Evolutionary conservation across 441 rosid genomes (phyloP).

Genomic region (Gossypium schwendimanii): DNA sequence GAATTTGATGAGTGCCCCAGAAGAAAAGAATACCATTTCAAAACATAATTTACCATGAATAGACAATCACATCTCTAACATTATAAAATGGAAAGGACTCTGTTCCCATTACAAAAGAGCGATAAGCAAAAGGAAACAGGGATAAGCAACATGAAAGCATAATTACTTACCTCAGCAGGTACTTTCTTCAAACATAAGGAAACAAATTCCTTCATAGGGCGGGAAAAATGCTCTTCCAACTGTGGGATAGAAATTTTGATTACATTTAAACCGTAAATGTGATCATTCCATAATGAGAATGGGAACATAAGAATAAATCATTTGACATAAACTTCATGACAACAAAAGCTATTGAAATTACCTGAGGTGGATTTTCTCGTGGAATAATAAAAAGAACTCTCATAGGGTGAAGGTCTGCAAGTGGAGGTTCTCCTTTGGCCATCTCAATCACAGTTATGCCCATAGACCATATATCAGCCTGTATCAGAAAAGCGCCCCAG

Average conservation of each 20-base stretch:
- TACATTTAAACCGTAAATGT: constrained; percentile 16
- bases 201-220: constrained; percentile 93
- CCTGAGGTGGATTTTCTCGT: constrained; percentile 99
- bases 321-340: constrained; percentile 17
- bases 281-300: constrained; percentile 13
- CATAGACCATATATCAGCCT: constrained; percentile 99
- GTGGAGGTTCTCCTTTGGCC: constrained; percentile 99
- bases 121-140: neutral
- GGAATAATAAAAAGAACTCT: constrained; percentile 99
- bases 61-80: neutral
- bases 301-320: constrained; percentile 16
- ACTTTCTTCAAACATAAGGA: constrained; percentile 83
- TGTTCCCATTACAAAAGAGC: neutral
- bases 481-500: constrained; percentile 25
- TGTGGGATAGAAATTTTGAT: constrained; percentile 33
- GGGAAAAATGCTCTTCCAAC: constrained; percentile 99
- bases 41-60: neutral
- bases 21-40: neutral
- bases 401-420: constrained; percentile 99
- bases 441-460: constrained; percentile 97
- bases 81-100: neutral
- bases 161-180: constrained; percentile 68
- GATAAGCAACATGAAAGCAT: neutral
- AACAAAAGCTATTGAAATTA: constrained; percentile 31
- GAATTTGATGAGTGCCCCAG: neutral